Conservation (phyloP, 2,329 filamentous ascomycete species). For the Neofusicoccum umdonicola region DNA sequence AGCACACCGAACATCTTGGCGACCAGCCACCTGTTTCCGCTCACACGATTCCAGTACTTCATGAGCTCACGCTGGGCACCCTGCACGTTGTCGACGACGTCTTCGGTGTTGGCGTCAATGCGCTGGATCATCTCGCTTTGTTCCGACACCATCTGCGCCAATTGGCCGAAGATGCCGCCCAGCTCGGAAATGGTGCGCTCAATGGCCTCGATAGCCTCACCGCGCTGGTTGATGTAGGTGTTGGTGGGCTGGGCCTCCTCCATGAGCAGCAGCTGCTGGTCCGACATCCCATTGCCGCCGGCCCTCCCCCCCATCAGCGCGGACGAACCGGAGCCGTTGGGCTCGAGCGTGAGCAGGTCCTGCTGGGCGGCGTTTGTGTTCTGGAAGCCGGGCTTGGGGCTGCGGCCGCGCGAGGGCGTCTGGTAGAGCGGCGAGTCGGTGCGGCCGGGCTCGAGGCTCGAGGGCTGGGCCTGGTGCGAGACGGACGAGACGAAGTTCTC, state of each 20-base stretch:
- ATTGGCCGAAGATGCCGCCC: constrained; percentile 87
- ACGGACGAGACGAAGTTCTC: constrained; percentile 96
- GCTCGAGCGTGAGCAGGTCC: constrained; percentile 82
- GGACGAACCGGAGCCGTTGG: constrained; percentile 46
- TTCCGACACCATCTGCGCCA: constrained; percentile 95
- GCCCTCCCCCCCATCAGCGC: constrained; percentile 12
- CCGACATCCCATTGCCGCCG: constrained; percentile 56
- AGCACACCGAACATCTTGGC: constrained; percentile 82
- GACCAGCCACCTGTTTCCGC: constrained; percentile 92
- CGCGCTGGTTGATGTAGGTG: constrained; percentile 86
- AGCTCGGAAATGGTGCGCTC: constrained; percentile 93
- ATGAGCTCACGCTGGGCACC: constrained; percentile 91
- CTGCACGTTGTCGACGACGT: constrained; percentile 97
- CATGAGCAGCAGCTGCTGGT: constrained; percentile 83
- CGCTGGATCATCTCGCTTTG: constrained; percentile 97
- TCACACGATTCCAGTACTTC: constrained; percentile 95
- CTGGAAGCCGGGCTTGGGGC: constrained; percentile 44
- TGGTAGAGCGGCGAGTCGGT: constrained; percentile 86
- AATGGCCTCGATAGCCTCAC: constrained; percentile 94
- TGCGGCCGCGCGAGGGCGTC: constrained; percentile 67
- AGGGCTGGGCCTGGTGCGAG: constrained; percentile 53
- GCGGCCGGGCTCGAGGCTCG: constrained; percentile 61
- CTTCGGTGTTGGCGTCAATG: constrained; percentile 95
- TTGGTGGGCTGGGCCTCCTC: constrained; percentile 86
- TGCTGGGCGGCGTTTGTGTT: constrained; percentile 45